phyloP scores from a whole-genome alignment of 164 flowering plant genomes.

The Dillenia suffruticosa region DNA sequence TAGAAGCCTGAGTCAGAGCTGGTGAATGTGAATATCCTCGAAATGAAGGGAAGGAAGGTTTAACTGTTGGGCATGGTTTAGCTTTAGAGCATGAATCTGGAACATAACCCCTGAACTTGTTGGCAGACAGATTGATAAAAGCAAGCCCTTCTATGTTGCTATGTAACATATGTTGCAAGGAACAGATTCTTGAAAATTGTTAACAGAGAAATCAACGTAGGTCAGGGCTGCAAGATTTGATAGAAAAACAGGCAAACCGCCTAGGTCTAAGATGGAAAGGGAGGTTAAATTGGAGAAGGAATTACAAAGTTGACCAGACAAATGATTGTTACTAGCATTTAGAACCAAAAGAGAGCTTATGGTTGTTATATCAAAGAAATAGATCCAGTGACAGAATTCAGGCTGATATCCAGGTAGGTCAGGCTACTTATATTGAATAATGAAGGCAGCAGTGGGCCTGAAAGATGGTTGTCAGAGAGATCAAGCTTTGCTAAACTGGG shows the following conservation, averaged over 20 bases:
- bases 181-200: slow-evolving; percentile 32
- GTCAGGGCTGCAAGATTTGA: slow-evolving; percentile 37
- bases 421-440: slow-evolving; percentile 37
- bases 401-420: slow-evolving; percentile 44
- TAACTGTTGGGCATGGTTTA: slow-evolving; percentile 19
- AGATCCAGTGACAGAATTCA: slow-evolving; percentile 41
- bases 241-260: slow-evolving; percentile 39
- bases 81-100: slow-evolving; percentile 31
- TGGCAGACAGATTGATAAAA: slow-evolving; percentile 43
- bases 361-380: slow-evolving; percentile 15
- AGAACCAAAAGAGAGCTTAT: slow-evolving; percentile 38
- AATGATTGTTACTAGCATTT: slow-evolving; percentile 51
- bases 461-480: slow-evolving; percentile 37
- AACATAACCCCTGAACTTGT: slow-evolving; percentile 31
- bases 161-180: slow-evolving; percentile 48
- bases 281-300: slow-evolving; percentile 35
- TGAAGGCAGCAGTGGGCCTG: slow-evolving; percentile 39
- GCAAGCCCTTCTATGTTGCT: slow-evolving; percentile 32
- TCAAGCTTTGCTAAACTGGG: slow-evolving; percentile 49
- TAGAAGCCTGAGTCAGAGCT: slow-evolving; percentile 20
- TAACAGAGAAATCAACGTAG: slow-evolving; percentile 53
- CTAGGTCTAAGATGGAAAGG: slow-evolving; percentile 50
- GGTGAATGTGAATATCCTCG: slow-evolving; percentile 9
- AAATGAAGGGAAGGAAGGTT: slow-evolving; percentile 4
- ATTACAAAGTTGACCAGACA: slow-evolving; percentile 34